phyloP scores from a whole-genome alignment of 1,284 basidiomycete genomes.

The Phellinidium pouzarii region DNA sequence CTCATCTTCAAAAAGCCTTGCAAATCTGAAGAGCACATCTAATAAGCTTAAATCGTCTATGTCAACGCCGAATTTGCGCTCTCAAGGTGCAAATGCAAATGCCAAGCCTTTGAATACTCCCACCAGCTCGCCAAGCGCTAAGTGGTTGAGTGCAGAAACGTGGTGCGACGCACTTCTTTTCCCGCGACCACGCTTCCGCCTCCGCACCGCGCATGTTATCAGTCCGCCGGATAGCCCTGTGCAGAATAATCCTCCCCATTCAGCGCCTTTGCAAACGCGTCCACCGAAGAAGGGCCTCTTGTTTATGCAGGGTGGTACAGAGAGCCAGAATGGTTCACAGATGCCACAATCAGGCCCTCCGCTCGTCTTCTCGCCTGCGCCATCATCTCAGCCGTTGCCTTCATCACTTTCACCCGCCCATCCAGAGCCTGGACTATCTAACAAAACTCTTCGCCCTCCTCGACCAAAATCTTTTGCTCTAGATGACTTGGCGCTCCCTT shows the following conservation, averaged over 20 bases:
- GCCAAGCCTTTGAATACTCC: conserved; percentile 15
- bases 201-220: conserved; percentile 35
- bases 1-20: conserved; percentile 23
- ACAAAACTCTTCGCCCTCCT: conserved; percentile 20
- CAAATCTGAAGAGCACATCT: conserved; percentile 9
- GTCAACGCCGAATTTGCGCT: conserved; percentile 57
- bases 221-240: conserved; percentile 47
- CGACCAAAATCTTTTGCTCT: conserved; percentile 40
- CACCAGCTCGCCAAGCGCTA: conserved; percentile 22
- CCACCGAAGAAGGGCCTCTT: conserved; percentile 4
- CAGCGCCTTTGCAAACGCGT: conserved; percentile 11
- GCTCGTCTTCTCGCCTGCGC: not conserved
- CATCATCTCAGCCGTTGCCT: not conserved
- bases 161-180: conserved; percentile 76
- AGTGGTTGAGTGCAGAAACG: conserved; percentile 65
- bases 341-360: conserved; percentile 13
- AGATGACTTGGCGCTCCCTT: conserved; percentile 53
- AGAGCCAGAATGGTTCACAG: conserved; percentile 1
- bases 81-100: conserved; percentile 18
- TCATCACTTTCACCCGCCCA: not conserved
- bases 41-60: conserved; percentile 41
- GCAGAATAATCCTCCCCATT: conserved; percentile 12
- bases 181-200: conserved; percentile 61
- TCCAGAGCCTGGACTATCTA: conserved; percentile 3
- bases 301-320: not conserved